A percentile compares a stretch with the other conserved stretches of the same genome.
Conservation (phyloP, 805 yeast species). For the Metschnikowia noctiluminum region DNA sequence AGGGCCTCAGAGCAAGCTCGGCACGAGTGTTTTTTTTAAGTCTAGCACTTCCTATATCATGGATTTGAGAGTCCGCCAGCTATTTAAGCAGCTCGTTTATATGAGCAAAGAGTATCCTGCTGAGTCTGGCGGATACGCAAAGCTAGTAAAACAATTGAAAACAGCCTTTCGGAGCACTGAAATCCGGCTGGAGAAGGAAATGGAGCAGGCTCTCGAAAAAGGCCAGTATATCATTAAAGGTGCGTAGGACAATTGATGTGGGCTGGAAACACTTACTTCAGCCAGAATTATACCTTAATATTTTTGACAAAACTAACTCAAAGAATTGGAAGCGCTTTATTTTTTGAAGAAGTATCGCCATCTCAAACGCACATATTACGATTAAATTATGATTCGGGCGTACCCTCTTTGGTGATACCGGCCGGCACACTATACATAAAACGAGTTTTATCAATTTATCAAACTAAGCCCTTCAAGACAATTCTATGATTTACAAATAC, state of each 20-base stretch:
- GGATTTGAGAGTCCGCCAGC: slow-evolving; percentile 16
- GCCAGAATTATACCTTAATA: no score
- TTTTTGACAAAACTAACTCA: no score
- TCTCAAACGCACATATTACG: slow-evolving; percentile 33
- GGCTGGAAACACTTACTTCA: not conserved
- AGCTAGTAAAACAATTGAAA: slow-evolving; percentile 22
- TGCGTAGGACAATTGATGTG: slow-evolving; percentile 8
- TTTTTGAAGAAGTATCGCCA: slow-evolving; percentile 30
- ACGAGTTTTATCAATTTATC: no score
- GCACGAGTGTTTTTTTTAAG: not conserved
- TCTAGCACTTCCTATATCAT: not conserved
- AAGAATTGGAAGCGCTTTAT: slow-evolving; percentile 33
- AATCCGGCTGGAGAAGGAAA: slow-evolving; percentile 15
- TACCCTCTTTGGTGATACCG: not conserved
- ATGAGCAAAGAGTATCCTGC: slow-evolving; percentile 37
- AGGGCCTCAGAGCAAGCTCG: not conserved
- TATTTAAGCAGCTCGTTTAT: slow-evolving; percentile 25
- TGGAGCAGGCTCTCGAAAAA: slow-evolving; percentile 24
- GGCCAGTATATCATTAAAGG: slow-evolving; percentile 30
- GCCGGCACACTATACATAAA: not conserved
- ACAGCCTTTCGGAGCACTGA: slow-evolving; percentile 18
- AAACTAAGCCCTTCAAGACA: no score
- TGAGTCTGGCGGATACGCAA: slow-evolving; percentile 27
- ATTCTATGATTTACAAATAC: no score
- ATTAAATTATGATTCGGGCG: not conserved